Percentiles rank a stretch among this genome's conserved stretches.
phyloP scores from a whole-genome alignment of 257 asterid genomes.

The Haberlea rhodopensis region DNA sequence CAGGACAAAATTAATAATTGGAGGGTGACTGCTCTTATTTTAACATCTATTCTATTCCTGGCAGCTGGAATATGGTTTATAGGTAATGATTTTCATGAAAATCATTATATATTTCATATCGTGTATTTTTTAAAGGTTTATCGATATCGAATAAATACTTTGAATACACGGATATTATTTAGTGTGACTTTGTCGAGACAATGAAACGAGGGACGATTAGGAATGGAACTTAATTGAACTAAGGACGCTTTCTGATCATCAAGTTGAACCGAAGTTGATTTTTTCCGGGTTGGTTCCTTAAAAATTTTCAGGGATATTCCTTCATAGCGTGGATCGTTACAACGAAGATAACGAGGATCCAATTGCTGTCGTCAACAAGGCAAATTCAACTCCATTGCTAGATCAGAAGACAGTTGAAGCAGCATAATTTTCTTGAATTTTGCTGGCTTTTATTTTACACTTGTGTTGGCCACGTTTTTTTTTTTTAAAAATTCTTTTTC shows the following conservation, averaged over 20 bases:
- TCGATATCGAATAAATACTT: neutral
- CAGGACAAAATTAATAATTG: slow-evolving; percentile 87
- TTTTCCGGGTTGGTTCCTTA: neutral
- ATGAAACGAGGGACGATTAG: neutral
- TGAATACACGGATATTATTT: neutral
- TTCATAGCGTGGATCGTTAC: slow-evolving; percentile 67
- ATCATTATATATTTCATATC: neutral
- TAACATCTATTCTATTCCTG: slow-evolving; percentile 72
- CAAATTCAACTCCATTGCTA: slow-evolving; percentile 64
- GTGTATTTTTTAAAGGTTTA: neutral
- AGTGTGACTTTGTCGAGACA: neutral
- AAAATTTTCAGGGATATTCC: slow-evolving; percentile 59
- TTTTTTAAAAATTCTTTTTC: too few species aligned
- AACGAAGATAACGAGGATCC: slow-evolving; percentile 56
- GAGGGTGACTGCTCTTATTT: slow-evolving; percentile 71
- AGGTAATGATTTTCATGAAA: slow-evolving; percentile 36
- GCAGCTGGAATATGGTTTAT: slow-evolving; percentile 78
- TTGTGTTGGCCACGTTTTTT: neutral
- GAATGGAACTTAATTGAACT: neutral
- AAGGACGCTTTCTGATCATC: neutral
- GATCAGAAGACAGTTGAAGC: slow-evolving; percentile 39
- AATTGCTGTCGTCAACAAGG: slow-evolving; percentile 31
- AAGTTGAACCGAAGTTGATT: neutral
- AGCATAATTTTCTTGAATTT: slow-evolving; percentile 20
- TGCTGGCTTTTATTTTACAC: neutral